A percentile compares a stretch with the other conserved stretches of the same genome.
These are phyloP conservation scores for Rhodotorula kratochvilovae DNA, from an alignment of 768 basidiomycete species.

Conservation along the genomic window DNA sequence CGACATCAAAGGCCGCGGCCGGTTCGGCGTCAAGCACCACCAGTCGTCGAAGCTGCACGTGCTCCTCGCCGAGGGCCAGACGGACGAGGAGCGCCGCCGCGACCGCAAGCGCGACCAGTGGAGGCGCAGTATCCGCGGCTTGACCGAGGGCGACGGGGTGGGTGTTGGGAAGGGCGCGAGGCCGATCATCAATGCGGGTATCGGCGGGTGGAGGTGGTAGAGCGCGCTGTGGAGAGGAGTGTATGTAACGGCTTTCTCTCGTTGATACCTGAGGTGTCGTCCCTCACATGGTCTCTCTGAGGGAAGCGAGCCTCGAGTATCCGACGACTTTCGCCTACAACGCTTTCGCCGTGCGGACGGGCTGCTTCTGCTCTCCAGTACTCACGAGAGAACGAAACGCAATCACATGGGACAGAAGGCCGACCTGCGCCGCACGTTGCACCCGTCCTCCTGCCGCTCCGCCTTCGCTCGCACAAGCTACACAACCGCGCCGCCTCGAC, in stretches of 20 bases:
- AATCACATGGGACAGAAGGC: no score
- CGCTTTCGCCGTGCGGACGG: no score
- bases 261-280: no score
- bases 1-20: constrained; percentile 79
- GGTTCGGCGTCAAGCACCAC: constrained; percentile 69
- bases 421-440: no score
- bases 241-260: not conserved
- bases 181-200: constrained; percentile 23
- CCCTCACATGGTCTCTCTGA: no score
- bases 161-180: constrained; percentile 3
- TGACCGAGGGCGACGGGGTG: constrained; percentile 25
- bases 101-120: constrained; percentile 45
- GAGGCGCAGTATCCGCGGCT: constrained; percentile 25
- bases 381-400: no score
- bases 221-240: not conserved
- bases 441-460: no score
- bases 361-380: no score
- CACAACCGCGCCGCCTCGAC: no score
- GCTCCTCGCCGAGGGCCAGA: constrained; percentile 40
- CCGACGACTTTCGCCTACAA: no score
- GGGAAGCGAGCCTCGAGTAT: no score
- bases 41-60: constrained; percentile 46
- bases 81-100: constrained; percentile 58
- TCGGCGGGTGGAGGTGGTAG: constrained; percentile 37
- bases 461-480: no score